These are phyloP conservation scores for Sanghuangporus sanghuang DNA, from an alignment of 1,284 basidiomycete genomes.

Conservation along the genomic window DNA sequence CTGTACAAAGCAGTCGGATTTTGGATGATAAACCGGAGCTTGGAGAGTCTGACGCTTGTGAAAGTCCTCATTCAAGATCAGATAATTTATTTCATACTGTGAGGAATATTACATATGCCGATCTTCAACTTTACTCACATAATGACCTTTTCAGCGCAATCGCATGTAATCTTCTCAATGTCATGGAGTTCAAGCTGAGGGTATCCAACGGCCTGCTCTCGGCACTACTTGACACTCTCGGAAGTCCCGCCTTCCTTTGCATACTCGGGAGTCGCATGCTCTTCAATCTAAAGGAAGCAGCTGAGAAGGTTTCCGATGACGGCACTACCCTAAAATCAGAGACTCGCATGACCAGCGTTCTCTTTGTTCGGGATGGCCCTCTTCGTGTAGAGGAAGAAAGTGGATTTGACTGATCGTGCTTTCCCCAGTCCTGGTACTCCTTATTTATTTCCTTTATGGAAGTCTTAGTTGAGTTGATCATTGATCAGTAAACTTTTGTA, in stretches of 20 bases:
- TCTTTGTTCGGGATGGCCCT: neutral
- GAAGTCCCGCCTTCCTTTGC: neutral
- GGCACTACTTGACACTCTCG: neutral
- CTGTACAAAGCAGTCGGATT: neutral
- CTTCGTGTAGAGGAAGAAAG: neutral
- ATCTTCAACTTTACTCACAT: neutral
- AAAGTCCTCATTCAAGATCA: slow-evolving; percentile 1
- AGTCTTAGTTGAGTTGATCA: too few relatives aligned
- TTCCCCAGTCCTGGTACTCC: too few relatives aligned
- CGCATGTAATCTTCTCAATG: neutral
- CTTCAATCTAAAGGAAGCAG: neutral
- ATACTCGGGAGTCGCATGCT: neutral
- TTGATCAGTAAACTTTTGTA: too few relatives aligned
- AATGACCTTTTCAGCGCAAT: neutral
- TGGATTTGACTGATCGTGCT: neutral
- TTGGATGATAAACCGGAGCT: neutral
- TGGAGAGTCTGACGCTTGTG: neutral
- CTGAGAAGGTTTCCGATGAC: neutral
- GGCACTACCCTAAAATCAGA: neutral
- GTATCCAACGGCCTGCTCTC: neutral
- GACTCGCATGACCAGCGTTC: neutral
- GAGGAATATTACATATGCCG: neutral
- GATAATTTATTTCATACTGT: neutral
- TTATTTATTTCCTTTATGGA: too few relatives aligned
- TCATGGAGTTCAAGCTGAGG: neutral